These are phyloP conservation scores for Lentinula sp. DNA, from an alignment of 768 basidiomycete genomes.

Conservation along the genomic window DNA sequence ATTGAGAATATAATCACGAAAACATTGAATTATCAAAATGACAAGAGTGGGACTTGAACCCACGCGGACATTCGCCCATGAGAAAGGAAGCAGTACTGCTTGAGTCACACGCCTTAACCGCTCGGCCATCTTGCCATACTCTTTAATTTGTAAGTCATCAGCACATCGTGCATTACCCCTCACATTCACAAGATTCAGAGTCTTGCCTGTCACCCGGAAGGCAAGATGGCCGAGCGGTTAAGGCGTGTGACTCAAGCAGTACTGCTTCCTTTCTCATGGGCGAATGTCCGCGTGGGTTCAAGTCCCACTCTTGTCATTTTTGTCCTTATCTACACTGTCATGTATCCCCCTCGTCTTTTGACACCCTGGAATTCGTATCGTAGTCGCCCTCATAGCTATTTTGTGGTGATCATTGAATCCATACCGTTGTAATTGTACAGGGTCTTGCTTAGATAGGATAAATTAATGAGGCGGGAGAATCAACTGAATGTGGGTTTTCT, in stretches of 20 bases:
- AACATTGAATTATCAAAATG: neutral
- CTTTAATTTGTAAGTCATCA: too few relatives aligned
- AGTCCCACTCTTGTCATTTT: neutral
- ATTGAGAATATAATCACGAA: too few relatives aligned
- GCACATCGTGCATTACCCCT: too few relatives aligned
- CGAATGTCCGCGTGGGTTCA: neutral
- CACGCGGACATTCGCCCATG: neutral
- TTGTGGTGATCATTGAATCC: too few relatives aligned
- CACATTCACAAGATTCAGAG: too few relatives aligned
- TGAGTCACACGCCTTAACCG: slow-evolving; percentile 44
- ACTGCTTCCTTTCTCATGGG: neutral
- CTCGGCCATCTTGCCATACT: slow-evolving; percentile 39
- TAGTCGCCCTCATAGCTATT: too few relatives aligned
- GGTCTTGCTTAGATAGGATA: neutral
- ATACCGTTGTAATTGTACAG: too few relatives aligned
- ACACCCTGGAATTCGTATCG: too few relatives aligned
- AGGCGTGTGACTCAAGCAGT: slow-evolving; percentile 41
- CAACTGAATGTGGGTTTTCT: neutral
- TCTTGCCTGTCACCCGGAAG: too few relatives aligned
- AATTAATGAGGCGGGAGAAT: neutral
- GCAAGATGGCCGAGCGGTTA: slow-evolving; percentile 45
- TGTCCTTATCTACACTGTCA: neutral
- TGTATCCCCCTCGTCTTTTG: too few relatives aligned
- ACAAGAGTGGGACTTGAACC: neutral
- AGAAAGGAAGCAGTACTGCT: slow-evolving; percentile 12